Evolutionary conservation across 2,329 filamentous ascomycete species (phyloP), one percentile per base, ranked within the genome.

Genomic region (Ascosphaera acerosa): DNA sequence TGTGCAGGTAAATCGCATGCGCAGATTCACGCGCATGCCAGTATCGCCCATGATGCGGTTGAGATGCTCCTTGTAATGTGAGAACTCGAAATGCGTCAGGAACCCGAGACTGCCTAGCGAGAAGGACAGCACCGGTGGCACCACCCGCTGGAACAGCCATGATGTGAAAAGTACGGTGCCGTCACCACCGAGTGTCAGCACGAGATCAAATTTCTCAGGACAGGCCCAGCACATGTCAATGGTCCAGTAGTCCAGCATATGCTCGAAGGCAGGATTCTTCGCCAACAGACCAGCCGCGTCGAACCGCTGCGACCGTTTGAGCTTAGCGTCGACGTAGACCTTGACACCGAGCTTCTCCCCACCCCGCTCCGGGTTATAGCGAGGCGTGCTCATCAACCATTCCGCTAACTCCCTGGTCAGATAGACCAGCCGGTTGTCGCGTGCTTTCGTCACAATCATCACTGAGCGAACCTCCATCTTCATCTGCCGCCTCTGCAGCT

Each of bases 1-100:
- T 0, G 87, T 94, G 56, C 84, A 94, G 10, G 87, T 97, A 52
- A 97, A 97, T 37, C 87, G 76, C 87, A 97, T 97, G 41, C 87
- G 80, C 41, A 97, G 61, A 46, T 91, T 94, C 36, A 94, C 84
- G 33, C 84, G 75, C 84, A 97, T 94, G 34, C 87, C 87, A 2
- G 76, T 69, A 34, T 89, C 78, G 36, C 81, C 81, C 81, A 97
- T 90, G 41, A 94, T 67, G 33, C 70, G 72, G 52, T 78, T 74
- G 19, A 97, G 64, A 44, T 90, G 77, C 35, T 76, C 62, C 52
- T 80, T 81, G 59, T 91, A 92, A 42, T 73, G 66, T 37, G 78
- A 69, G 46, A 87, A 97, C 48, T 94, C 82, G 48, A 94, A 94
- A 47, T 92, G 94, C 10, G 87, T 94, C 37, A 97, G 58, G 45